Evolutionary conservation across 208 protist species (phyloP).

Genomic region (Trypanosoma caninum): DNA sequence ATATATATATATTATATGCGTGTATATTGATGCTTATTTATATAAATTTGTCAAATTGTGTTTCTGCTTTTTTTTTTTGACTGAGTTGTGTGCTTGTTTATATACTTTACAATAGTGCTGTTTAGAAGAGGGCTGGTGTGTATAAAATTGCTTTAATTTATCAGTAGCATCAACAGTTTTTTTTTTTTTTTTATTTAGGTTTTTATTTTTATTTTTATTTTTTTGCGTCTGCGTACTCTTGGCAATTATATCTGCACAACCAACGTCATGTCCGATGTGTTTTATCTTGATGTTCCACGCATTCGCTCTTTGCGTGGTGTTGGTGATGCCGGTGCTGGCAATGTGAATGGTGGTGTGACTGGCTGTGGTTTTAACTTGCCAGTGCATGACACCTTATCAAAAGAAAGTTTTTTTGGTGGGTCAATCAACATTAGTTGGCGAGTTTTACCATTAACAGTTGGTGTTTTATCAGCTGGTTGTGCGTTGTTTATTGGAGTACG

Average conservation of each 20-base stretch:
- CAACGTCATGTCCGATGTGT: constrained; percentile 21
- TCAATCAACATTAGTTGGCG: background rate
- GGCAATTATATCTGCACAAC: too few species aligned
- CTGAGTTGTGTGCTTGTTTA: too few species aligned
- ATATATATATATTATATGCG: too few species aligned
- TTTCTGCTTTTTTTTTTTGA: too few species aligned
- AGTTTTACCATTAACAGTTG: background rate
- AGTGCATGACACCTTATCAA: background rate
- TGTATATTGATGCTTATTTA: too few species aligned
- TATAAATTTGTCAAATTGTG: too few species aligned
- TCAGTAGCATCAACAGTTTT: too few species aligned
- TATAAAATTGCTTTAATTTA: too few species aligned
- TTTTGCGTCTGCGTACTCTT: constrained; percentile 12
- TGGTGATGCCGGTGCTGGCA: background rate
- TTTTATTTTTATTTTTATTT: constrained; percentile 6
- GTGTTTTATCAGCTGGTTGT: constrained; percentile 1
- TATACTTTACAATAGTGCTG: too few species aligned
- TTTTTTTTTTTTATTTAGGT: constrained; percentile 13
- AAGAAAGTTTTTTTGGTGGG: background rate
- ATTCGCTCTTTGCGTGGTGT: background rate
- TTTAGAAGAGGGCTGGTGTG: too few species aligned
- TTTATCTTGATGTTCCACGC: constrained; percentile 18
- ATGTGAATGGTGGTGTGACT: too few species aligned
- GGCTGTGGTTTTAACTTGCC: too few species aligned
- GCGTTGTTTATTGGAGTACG: background rate